Evolutionary conservation across 495 filamentous ascomycete genomes (phyloP), one percentile per base, ranked within the genome.

Genomic region (Penicillium mononematosum): DNA sequence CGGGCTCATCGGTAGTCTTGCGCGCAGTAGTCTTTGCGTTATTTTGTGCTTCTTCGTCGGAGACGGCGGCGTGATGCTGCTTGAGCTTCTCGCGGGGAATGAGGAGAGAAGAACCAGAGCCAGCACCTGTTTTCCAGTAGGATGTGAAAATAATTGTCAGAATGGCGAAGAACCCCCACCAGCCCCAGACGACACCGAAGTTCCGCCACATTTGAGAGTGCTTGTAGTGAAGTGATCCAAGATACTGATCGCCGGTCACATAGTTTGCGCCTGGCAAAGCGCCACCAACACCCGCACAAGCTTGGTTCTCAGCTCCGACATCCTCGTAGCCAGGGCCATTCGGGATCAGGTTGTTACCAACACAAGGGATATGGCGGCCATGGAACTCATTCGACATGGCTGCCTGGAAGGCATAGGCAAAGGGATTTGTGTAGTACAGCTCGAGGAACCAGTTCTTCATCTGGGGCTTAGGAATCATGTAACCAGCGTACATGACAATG

Each of bases 381-480:
- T 83, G 71, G 55, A 91, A 87, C 61, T 93, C 89, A 58, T 84
- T 88, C 1, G 81, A 72, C 17, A 89, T 57, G 9, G 85, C 77
- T 6, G 78, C 83, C 59, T 90, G 87, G 58, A 90, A 91, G 0
- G 81, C 81, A 62, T 91, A 95, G 1, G 82, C 73, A 5, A 92
- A 67, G 0, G 90, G 90, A 61, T 92, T 86, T 52, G 91, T 76
- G 64, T 80, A 87, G 49, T 79, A 80, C 2, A 92, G 63, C 85
- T 88, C 91, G 7, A 78, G 75, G 60, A 92, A 87, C 90, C 90
- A 96, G 0, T 83, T 79, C 55, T 85, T 79, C 82, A 93, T 88
- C 41, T 83, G 69, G 0, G 73, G 75, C 7, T 83, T 84, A 1
- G 85, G 81, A 45, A 94, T 87, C 48, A 89, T 77, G 67, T 74